Percentiles rank a stretch among this genome's conserved stretches.
These are phyloP conservation scores for Diaporthe aspalathi DNA, from an alignment of 2,329 filamentous ascomycete genomes.

Conservation along the genomic window DNA sequence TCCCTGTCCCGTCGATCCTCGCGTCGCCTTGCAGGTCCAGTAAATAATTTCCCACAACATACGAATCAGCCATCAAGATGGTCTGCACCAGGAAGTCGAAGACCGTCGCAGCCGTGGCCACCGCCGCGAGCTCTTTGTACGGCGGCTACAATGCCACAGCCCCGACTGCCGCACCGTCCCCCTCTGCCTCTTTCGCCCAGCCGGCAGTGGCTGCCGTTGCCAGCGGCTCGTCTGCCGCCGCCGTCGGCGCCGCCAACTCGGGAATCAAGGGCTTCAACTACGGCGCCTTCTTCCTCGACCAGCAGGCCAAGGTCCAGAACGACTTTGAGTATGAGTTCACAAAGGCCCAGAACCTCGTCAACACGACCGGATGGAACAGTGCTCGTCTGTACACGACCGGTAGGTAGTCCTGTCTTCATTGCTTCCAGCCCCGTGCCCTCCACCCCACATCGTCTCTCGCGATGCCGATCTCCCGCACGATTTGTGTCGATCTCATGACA, in stretches of 20 bases:
- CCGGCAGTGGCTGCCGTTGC: neutral
- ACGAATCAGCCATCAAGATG: conserved; percentile 30
- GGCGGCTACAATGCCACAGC: conserved; percentile 12
- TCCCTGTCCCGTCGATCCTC: neutral
- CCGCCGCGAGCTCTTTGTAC: conserved; percentile 33
- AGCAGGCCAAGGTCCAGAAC: conserved; percentile 67
- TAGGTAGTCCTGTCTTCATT: conserved; percentile 38
- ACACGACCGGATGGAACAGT: conserved; percentile 74
- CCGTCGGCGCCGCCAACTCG: conserved; percentile 42
- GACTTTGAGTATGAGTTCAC: conserved; percentile 80
- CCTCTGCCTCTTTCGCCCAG: conserved; percentile 27
- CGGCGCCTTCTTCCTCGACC: conserved; percentile 70
- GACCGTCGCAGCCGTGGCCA: conserved; percentile 41
- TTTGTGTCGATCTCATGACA: conserved; percentile 7
- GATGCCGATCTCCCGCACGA: conserved; percentile 17
- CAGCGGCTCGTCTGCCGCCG: conserved; percentile 6
- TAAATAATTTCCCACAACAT: neutral
- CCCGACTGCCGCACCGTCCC: neutral
- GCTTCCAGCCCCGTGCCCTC: neutral
- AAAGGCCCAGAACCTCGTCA: conserved; percentile 70
- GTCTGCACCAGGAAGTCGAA: conserved; percentile 37
- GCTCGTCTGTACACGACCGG: conserved; percentile 80
- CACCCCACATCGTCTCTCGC: neutral
- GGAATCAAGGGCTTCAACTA: conserved; percentile 78
- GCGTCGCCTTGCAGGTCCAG: neutral